Base-by-base conservation (phyloP, 1,139 yeast species). In the Entelexis sorbosivorans region DNA sequence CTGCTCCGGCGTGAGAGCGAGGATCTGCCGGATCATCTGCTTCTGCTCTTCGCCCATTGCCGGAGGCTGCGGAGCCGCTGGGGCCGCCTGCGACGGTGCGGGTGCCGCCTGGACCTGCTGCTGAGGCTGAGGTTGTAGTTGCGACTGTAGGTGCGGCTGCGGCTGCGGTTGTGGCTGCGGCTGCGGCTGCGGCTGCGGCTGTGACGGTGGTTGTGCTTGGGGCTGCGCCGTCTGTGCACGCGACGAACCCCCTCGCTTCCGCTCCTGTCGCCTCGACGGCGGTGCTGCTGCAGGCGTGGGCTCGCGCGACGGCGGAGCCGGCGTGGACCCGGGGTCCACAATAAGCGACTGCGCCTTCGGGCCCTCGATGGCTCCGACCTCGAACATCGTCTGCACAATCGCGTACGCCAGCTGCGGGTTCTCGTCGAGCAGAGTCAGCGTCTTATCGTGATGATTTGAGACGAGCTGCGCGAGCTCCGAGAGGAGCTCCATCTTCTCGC, bases 331-430 rank as follows among this genome's bases (percentile, higher is more conserved):
- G 34, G 38, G 35, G 34, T 43, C 26, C 28, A 47, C 53, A 17
- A 59, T 49, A 10, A 58, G 53, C 16, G 56, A 50, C 3, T 48
- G 47, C 2, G 61, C 60, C 13, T 40, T 45, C 14, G 19, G 8
- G 16, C 53, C 53, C 47, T 57, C 59, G 16, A 59, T 58, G 20
- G 45, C 48, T 10, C 58, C 59, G 19, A 51, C 48, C 31, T 57
- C 60, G 32, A 88, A 66, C 53, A 86, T 68, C 3, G 81, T 73
- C 61, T 89, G 96, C 7, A 89, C 91, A 34, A 86, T 70, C 0
- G 95, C 93, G 64, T 81, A 87, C 1, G 87, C 71, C 47, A 89
- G 69, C 64, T 91, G 98, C 0, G 97, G 97, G 53, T 81, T 79
- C 58, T 78, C 77, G 43, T 75, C 75, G 26, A 89, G 69, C 42